Evolutionary conservation across 768 basidiomycete genomes (phyloP).

Genomic region (Termitomyces sp.): DNA sequence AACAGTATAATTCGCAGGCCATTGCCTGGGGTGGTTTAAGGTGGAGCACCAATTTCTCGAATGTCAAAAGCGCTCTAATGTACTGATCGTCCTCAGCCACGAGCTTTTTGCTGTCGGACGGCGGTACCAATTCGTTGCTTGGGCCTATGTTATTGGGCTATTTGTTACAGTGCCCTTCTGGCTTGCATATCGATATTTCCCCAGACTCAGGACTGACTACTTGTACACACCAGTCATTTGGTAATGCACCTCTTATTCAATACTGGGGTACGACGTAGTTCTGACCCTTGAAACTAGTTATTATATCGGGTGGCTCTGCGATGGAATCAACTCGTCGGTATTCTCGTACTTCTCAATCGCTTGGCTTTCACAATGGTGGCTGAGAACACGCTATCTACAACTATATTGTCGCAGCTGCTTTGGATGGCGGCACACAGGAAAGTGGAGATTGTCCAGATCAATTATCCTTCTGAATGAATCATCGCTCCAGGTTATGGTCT

Average conservation of each 20-base stretch:
- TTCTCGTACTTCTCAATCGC: slow-evolving; percentile 35
- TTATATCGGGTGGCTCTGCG: slow-evolving; percentile 43
- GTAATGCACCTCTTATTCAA: slow-evolving; percentile 16
- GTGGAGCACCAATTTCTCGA: not conserved
- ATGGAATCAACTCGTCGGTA: slow-evolving; percentile 43
- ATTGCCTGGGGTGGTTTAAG: slow-evolving; percentile 47
- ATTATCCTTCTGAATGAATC: not conserved
- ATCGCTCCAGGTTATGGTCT: slow-evolving; percentile 45
- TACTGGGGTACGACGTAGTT: not conserved
- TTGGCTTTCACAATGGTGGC: slow-evolving; percentile 41
- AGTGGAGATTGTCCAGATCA: not conserved
- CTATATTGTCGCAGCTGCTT: slow-evolving; percentile 33
- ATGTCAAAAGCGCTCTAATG: not conserved
- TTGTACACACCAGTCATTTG: slow-evolving; percentile 42
- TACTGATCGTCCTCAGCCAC: slow-evolving; percentile 20
- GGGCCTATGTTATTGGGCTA: slow-evolving; percentile 42
- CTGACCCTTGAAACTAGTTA: slow-evolving; percentile 21
- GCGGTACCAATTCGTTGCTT: slow-evolving; percentile 44
- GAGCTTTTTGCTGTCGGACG: slow-evolving; percentile 36
- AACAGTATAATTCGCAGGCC: slow-evolving; percentile 46
- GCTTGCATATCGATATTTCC: slow-evolving; percentile 37
- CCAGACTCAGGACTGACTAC: slow-evolving; percentile 38
- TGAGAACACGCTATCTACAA: slow-evolving; percentile 38
- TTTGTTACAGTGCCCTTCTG: slow-evolving; percentile 50
- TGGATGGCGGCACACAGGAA: slow-evolving; percentile 31